Evolutionary conservation across 495 filamentous ascomycete species (phyloP).

Genomic region (Filosporella fistucella): DNA sequence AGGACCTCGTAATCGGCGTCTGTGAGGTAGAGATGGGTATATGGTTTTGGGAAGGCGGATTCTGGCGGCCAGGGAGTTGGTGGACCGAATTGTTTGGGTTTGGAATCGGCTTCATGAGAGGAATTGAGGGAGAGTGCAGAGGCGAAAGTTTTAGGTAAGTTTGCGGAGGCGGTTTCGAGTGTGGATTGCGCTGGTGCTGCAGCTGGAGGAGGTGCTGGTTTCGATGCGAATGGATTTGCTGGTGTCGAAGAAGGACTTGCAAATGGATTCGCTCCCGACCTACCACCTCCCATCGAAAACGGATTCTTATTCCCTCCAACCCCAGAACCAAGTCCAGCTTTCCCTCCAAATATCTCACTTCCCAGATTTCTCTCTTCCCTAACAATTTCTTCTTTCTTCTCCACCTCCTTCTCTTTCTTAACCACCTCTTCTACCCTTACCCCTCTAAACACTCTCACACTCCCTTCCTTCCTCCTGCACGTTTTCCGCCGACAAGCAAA

Average conservation of each 20-base stretch:
- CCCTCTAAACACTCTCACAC: constrained; percentile 66
- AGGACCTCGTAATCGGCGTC: constrained; percentile 93
- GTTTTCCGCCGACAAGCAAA: constrained; percentile 73
- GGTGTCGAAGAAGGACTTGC: constrained; percentile 49
- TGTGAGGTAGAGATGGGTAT: constrained; percentile 68
- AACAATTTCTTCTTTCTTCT: constrained; percentile 29
- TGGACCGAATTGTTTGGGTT: constrained; percentile 31
- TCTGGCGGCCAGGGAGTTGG: constrained; percentile 69
- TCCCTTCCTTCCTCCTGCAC: constrained; percentile 80
- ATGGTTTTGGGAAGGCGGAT: constrained; percentile 60
- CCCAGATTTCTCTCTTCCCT: constrained; percentile 41
- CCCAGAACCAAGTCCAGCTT: constrained; percentile 25
- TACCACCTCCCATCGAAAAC: neutral
- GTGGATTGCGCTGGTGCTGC: constrained; percentile 18
- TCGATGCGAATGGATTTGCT: constrained; percentile 33
- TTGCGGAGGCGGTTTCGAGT: constrained; percentile 3
- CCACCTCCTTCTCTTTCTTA: constrained; percentile 21
- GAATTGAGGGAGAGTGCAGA: constrained; percentile 46
- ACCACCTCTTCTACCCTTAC: constrained; percentile 42
- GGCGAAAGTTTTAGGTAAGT: constrained; percentile 71
- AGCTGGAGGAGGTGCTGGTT: constrained; percentile 25
- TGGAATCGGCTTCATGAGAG: no score
- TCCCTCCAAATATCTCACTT: constrained; percentile 49
- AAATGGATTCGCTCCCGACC: constrained; percentile 41
- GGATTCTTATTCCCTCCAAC: neutral